Conservation (phyloP, 2,329 filamentous ascomycete genomes). For the Myrmaecium sp. region DNA sequence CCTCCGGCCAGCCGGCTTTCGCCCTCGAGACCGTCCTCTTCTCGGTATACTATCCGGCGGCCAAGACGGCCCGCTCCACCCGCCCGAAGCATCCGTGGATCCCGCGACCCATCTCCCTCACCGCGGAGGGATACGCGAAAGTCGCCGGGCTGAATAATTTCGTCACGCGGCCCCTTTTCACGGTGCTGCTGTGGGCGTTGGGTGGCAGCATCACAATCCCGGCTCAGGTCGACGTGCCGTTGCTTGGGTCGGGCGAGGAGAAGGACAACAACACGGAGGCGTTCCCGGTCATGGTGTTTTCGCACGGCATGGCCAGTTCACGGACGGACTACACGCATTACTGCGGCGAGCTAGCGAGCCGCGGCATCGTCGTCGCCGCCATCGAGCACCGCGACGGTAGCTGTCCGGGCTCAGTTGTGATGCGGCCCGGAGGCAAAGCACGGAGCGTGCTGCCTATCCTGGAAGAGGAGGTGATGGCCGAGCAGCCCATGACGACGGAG, state of each 20-base stretch:
- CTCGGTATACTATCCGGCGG: conserved; percentile 28
- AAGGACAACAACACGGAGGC: conserved; percentile 10
- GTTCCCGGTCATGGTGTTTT: conserved; percentile 28
- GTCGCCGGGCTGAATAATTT: conserved; percentile 22
- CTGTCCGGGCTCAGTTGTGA: conserved; percentile 26
- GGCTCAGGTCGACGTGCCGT: conserved; percentile 25
- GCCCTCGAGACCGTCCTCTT: conserved; percentile 28
- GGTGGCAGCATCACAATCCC: conserved; percentile 25
- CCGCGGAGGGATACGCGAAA: conserved; percentile 27
- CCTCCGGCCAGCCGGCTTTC: conserved; percentile 23
- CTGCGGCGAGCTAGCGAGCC: conserved; percentile 27
- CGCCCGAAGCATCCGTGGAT: conserved; percentile 24
- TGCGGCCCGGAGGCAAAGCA: conserved; percentile 15
- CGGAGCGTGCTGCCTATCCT: conserved; percentile 22
- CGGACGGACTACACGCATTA: conserved; percentile 30
- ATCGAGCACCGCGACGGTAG: conserved; percentile 32
- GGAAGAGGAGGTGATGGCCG: conserved; percentile 5
- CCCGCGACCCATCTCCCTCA: conserved; percentile 24
- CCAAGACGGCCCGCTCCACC: conserved; percentile 8
- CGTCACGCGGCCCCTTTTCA: conserved; percentile 21
- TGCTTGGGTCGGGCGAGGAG: conserved; percentile 13
- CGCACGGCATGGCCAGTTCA: conserved; percentile 29
- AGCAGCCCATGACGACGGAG: conserved; percentile 14
- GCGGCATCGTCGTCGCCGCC: conserved; percentile 28
- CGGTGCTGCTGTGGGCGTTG: conserved; percentile 23